A percentile compares a stretch with the other conserved stretches of the same genome.
Evolutionary conservation across 139 green algal species (phyloP).

Genomic region (Mesotaenium endlicherianum): DNA sequence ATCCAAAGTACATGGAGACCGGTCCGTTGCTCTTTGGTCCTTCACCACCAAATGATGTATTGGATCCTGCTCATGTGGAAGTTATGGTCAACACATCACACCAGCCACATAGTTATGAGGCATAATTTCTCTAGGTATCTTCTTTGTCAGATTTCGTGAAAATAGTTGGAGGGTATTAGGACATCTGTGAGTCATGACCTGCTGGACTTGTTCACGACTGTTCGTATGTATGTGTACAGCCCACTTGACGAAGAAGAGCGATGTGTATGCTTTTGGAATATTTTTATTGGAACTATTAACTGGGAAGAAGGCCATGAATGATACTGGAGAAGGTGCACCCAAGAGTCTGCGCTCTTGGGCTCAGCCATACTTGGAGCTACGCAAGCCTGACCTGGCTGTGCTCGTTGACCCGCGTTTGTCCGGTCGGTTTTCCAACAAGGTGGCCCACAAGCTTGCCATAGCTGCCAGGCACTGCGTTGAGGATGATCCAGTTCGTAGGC

Average conservation of each 20-base stretch:
- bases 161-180: no score
- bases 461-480: background rate
- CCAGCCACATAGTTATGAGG: no score
- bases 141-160: no score
- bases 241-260: conserved; percentile 2
- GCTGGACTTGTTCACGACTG: no score
- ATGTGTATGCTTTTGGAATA: background rate
- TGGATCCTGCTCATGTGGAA: no score
- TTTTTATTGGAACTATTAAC: background rate
- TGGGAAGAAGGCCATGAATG: background rate
- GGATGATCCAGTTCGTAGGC: background rate
- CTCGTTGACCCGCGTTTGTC: background rate
- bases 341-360: background rate
- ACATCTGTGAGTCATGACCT: no score
- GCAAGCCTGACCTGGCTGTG: background rate
- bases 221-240: no score
- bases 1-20: conserved; percentile 16
- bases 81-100: no score
- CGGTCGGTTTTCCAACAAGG: conserved; percentile 15
- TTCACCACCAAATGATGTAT: no score
- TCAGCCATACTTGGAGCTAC: conserved; percentile 1
- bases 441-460: background rate
- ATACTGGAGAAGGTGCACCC: background rate
- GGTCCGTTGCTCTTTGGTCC: no score
- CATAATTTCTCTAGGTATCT: no score